Evolutionary conservation across 257 asterid species (phyloP).

Genomic region (Solanum verrucosum): DNA sequence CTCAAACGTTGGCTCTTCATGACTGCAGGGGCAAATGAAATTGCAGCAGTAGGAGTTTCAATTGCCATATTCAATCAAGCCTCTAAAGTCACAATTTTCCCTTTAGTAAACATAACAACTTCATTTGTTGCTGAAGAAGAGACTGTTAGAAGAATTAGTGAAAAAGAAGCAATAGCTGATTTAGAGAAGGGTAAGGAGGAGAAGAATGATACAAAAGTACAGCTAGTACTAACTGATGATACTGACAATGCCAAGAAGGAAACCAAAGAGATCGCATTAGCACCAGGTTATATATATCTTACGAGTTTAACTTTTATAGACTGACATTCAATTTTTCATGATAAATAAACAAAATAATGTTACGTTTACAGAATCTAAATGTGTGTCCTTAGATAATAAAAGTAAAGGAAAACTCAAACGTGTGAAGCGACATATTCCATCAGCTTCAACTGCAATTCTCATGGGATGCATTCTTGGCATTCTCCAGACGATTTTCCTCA

Average conservation of each 20-base stretch:
- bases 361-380: constrained; percentile 7
- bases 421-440: constrained; percentile 56
- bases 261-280: constrained; percentile 6
- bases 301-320: not conserved
- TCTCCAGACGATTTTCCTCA: constrained; percentile 56
- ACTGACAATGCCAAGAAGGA: constrained; percentile 2
- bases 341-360: not conserved
- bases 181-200: constrained; percentile 13
- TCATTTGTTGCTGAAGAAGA: constrained; percentile 95
- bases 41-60: constrained; percentile 86
- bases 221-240: not conserved
- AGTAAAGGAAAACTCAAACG: constrained; percentile 2
- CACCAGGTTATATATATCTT: constrained; percentile 13
- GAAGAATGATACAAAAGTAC: constrained; percentile 1
- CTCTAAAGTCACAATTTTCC: constrained; percentile 78
- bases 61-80: constrained; percentile 84
- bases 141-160: constrained; percentile 30
- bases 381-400: constrained; percentile 12
- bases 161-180: constrained; percentile 6
- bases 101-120: constrained; percentile 88
- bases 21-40: constrained; percentile 61
- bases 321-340: not conserved
- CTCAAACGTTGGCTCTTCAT: not conserved
- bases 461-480: constrained; percentile 70
- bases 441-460: constrained; percentile 86